Evolutionary conservation across 2,329 filamentous ascomycete genomes (phyloP), one percentile per base, ranked within the genome.

Genomic region (Xylaria sp.): DNA sequence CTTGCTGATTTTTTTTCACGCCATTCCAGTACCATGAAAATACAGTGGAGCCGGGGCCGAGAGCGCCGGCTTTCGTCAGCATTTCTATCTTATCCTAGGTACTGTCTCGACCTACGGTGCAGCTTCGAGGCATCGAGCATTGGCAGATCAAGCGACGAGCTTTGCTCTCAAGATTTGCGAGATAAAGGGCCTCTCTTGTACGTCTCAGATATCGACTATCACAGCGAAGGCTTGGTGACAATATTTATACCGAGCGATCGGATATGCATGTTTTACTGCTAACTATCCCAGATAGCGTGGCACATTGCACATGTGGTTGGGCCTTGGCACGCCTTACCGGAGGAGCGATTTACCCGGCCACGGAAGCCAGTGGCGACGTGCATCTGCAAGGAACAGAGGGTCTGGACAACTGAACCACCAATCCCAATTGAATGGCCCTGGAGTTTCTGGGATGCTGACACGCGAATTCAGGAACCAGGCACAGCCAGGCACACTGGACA

Each of bases 381-480:
- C 34, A 50, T 63, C 62, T 68, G 69, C 69, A 68, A 68, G 69
- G 69, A 59, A 69, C 69, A 51, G 20, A 54, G 61, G 44, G 10
- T 55, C 57, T 58, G 37, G 60, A 28, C 58, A 44, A 59, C 37
- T 20, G 54, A 51, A 50, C 50, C 56, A 41, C 56, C 54, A 51
- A 39, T 50, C 52, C 10, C 41, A 52, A 34, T 64, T 50, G 61
- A 34, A 15, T 3, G 18, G 23, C 39, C 23, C 39, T 58, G 39
- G n/a, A 50, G 13, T 41, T 37, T 41, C 41, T 50, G 52, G 65
- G 54, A 56, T 56, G 58, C 34, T 61, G 62, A 56, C 63, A 59
- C 63, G 59, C 69, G 67, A 51, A 63, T 46, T 65, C 69, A 66
- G 65, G 69, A 63, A 70, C 69, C 65, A 68, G 58, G 58, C 62